These are phyloP conservation scores for Malus orientalis DNA, from an alignment of 306 rosid genomes.

Conservation along the genomic window DNA sequence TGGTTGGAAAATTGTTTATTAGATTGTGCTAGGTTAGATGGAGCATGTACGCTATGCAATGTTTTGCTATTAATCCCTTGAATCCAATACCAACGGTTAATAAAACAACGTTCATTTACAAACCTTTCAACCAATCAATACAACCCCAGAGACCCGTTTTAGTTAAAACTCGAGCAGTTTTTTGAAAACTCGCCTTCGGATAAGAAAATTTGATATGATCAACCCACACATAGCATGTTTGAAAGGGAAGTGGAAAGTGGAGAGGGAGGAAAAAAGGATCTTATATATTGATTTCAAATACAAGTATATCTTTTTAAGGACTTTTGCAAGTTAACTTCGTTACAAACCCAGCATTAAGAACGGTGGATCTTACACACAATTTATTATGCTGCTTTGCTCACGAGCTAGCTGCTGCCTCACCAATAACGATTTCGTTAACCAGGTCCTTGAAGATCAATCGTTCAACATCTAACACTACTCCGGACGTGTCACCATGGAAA, in stretches of 20 bases:
- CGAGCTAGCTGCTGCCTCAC: conserved; percentile 55
- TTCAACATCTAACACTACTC: conserved; percentile 63
- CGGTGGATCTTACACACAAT: background rate
- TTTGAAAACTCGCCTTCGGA: background rate
- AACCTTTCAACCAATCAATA: background rate
- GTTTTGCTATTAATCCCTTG: background rate
- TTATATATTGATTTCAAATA: background rate
- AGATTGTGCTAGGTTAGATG: background rate
- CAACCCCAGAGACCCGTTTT: background rate
- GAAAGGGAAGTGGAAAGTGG: background rate
- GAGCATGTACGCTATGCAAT: background rate
- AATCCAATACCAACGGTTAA: background rate
- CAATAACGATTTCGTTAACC: conserved; percentile 60
- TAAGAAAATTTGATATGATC: background rate
- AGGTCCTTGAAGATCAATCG: conserved; percentile 73
- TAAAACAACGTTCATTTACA: background rate
- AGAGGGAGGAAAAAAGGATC: background rate
- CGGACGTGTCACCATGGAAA: conserved; percentile 56
- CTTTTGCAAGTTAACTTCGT: conserved; percentile 2
- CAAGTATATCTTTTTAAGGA: background rate
- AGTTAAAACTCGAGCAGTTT: background rate
- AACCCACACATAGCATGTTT: background rate
- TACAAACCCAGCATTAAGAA: background rate
- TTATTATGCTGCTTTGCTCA: conserved; percentile 28
- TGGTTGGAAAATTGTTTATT: background rate